Conservation (phyloP, 495 filamentous ascomycete species). For the Geoglossum glabrum region DNA sequence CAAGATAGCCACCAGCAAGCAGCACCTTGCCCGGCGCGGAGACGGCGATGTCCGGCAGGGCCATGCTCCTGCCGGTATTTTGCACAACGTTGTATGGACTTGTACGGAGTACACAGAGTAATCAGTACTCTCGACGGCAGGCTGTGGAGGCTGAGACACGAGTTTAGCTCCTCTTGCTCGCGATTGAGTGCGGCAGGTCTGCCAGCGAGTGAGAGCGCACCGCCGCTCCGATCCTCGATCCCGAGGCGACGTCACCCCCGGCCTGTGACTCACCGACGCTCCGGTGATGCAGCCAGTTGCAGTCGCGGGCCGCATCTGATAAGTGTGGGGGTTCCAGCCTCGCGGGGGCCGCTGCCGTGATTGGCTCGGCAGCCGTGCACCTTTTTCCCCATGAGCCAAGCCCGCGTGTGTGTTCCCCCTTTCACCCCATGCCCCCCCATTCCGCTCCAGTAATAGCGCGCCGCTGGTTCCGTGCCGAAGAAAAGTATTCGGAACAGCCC, state of each 20-base stretch:
- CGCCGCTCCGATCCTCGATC: no score
- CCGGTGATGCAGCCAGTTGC: not conserved
- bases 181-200: no score
- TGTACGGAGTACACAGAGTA: no score
- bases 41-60: conserved; percentile 29
- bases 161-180: no score
- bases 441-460: not conserved
- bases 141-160: no score
- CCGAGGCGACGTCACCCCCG: not conserved
- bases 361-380: no score
- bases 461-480: not conserved
- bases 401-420: no score
- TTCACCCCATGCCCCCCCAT: not conserved
- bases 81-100: no score
- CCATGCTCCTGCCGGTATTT: not conserved
- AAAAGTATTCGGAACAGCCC: conserved; percentile 1
- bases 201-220: no score
- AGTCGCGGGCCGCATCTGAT: not conserved
- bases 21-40: conserved; percentile 95
- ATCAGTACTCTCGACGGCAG: no score
- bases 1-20: conserved; percentile 83
- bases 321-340: not conserved
- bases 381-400: no score
- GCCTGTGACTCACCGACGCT: not conserved
- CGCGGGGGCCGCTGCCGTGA: no score